These are phyloP conservation scores for Aspergillus sp. DNA, from an alignment of 2,329 filamentous ascomycete species.

Conservation along the genomic window DNA sequence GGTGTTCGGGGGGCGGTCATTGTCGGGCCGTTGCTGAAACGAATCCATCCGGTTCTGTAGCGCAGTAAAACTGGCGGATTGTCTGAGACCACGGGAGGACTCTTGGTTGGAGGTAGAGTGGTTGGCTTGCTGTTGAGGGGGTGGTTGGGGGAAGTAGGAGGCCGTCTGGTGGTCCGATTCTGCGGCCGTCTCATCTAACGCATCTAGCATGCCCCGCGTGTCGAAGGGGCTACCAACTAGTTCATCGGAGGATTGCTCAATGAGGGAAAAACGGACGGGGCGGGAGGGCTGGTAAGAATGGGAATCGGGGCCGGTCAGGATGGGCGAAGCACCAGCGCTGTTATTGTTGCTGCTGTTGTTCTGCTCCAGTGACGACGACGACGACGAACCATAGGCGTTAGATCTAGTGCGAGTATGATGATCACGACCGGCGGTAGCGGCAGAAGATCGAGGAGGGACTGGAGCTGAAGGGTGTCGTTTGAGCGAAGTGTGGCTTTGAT, in stretches of 20 bases:
- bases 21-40: conserved; percentile 37
- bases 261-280: conserved; percentile 30
- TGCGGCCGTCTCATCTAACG: conserved; percentile 34
- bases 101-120: conserved; percentile 51
- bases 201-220: conserved; percentile 38
- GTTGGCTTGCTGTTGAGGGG: conserved; percentile 38
- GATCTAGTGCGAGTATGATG: conserved; percentile 41
- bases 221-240: conserved; percentile 39
- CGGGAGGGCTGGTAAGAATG: conserved; percentile 26
- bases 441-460: conserved; percentile 38
- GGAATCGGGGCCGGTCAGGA: conserved; percentile 27
- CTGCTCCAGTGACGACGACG: conserved; percentile 43
- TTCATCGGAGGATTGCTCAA: conserved; percentile 38
- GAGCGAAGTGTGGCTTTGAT: conserved; percentile 38
- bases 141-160: conserved; percentile 9
- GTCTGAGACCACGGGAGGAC: conserved; percentile 53
- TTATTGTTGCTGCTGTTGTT: conserved; percentile 20
- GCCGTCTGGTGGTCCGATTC: conserved; percentile 18
- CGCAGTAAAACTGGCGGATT: conserved; percentile 59
- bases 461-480: conserved; percentile 43
- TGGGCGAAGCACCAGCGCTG: conserved; percentile 35
- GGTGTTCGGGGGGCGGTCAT: conserved; percentile 47
- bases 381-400: conserved; percentile 41
- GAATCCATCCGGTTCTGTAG: conserved; percentile 47
- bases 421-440: conserved; percentile 32